Base-by-base conservation (phyloP, 73 alveolate genomes). In the Tetrahymena elliotti region DNA sequence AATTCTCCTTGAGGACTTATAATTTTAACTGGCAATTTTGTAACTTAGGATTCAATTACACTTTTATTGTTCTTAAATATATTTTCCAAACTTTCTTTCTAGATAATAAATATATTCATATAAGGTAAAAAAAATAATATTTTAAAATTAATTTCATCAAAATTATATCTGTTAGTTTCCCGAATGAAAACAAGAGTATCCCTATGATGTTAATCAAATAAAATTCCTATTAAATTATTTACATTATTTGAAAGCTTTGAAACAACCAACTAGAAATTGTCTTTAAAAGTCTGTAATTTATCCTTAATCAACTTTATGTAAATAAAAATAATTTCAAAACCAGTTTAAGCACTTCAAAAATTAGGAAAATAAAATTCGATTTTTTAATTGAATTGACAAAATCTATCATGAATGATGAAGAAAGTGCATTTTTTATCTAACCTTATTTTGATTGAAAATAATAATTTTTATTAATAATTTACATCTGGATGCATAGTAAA, bases 401-500 rank as follows among this genome's bases (percentile, higher is more conserved):
- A 47, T 6, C 82, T 8, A 18, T 4, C 20, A 27, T 27, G 13
- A 0, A 13, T 6, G 3, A 47, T 4, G 27, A 47, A 47, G 82
- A 13, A 0, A 8, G 20, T 22, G 1, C 82, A 18, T 27, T 1
- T 47, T 3, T 1, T 0, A 47, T 47, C 2, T 9, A 8, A 10
- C 6, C 39, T 24, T 68, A 0, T 24, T 7, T 22, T 22, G 24
- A 68, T n/a, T n/a, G 3, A 24, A 31, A 68, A 68, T 6, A 16
- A 68, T 22, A n/a, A 27, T 18, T 2, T 27, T 6, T 68, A 0
- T 7, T 31, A 68, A 68, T 27, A 22, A 68, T 68, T 68, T 68
- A 68, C 88, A 68, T 68, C 88, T 68, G 88, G 88, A 68, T 68
- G 88, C 88, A 68, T 68, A 68, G 88, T 68, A 68, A 68, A 68